phyloP scores from a whole-genome alignment of 495 filamentous ascomycete species.

The Penicillium coprophilum region DNA sequence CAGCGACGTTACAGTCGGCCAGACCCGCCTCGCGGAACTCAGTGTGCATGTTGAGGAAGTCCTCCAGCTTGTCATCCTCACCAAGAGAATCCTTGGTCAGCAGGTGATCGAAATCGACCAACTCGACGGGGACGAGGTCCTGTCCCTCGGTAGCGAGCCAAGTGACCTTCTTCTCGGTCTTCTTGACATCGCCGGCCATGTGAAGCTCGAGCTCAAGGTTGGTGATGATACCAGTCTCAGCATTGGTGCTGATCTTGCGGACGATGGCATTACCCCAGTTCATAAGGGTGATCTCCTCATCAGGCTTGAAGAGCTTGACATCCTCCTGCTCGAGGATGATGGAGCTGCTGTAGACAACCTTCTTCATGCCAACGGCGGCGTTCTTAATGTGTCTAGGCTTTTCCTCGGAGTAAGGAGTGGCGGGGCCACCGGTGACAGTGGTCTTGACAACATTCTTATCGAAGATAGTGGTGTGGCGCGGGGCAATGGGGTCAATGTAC shows the following conservation, averaged over 20 bases:
- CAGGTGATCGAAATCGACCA: conserved; percentile 89
- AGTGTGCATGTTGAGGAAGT: conserved; percentile 74
- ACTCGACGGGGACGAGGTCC: conserved; percentile 74
- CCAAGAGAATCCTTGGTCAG: conserved; percentile 88
- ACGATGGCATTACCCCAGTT: conserved; percentile 93
- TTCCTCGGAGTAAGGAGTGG: conserved; percentile 63
- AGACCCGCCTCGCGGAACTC: conserved; percentile 71
- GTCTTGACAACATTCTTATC: conserved; percentile 67
- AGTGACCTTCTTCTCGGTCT: conserved; percentile 93
- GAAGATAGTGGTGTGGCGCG: conserved; percentile 78
- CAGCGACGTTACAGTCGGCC: conserved; percentile 77
- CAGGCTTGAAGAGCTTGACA: conserved; percentile 72
- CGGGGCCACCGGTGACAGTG: conserved; percentile 66
- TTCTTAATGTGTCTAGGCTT: conserved; percentile 89
- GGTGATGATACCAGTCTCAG: conserved; percentile 56
- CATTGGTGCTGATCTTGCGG: conserved; percentile 64
- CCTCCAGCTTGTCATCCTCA: conserved; percentile 77
- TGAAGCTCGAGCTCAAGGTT: conserved; percentile 75
- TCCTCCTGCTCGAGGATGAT: conserved; percentile 85
- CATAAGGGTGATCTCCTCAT: conserved; percentile 95
- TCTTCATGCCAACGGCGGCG: conserved; percentile 76
- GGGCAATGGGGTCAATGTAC: conserved; percentile 84
- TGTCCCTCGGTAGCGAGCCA: conserved; percentile 78
- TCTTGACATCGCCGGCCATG: conserved; percentile 84
- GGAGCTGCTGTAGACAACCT: conserved; percentile 68